Conservation (phyloP, 768 basidiomycete genomes). For the Floccularia luteovirens region DNA sequence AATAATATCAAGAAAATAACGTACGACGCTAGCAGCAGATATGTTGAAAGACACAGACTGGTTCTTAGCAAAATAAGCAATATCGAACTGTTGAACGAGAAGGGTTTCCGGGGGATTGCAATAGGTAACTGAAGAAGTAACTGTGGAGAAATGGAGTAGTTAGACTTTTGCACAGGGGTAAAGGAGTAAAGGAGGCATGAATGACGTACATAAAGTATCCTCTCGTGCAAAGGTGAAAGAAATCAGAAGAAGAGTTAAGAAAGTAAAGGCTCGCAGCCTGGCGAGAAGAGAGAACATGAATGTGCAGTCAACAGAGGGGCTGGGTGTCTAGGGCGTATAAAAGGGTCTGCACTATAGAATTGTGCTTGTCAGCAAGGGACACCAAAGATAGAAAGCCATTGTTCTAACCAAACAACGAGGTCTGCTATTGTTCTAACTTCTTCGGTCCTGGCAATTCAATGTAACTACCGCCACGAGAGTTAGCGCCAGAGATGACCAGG, state of each 20-base stretch:
- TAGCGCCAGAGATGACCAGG: no score
- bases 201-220: slow-evolving; percentile 52
- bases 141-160: slow-evolving; percentile 26
- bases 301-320: slow-evolving; percentile 20
- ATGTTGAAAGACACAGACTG: slow-evolving; percentile 78
- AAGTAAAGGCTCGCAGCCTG: slow-evolving; percentile 59
- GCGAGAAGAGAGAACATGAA: slow-evolving; percentile 64
- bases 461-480: no score
- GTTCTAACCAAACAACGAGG: not conserved
- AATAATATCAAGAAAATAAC: slow-evolving; percentile 20
- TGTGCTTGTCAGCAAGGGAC: no score
- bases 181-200: no score
- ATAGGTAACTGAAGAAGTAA: slow-evolving; percentile 85
- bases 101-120: slow-evolving; percentile 75
- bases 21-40: slow-evolving; percentile 78
- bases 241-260: slow-evolving; percentile 24
- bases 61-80: slow-evolving; percentile 64
- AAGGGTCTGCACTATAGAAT: slow-evolving; percentile 4
- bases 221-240: slow-evolving; percentile 38
- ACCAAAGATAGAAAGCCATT: not conserved
- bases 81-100: slow-evolving; percentile 71
- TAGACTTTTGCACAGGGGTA: slow-evolving; percentile 7
- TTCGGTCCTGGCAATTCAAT: no score
- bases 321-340: slow-evolving; percentile 4
- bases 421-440: not conserved